Percentiles rank a stretch among this genome's conserved stretches.
These are phyloP conservation scores for Starmera stellimalicola DNA, from an alignment of 1,139 yeast species.

Conservation along the genomic window DNA sequence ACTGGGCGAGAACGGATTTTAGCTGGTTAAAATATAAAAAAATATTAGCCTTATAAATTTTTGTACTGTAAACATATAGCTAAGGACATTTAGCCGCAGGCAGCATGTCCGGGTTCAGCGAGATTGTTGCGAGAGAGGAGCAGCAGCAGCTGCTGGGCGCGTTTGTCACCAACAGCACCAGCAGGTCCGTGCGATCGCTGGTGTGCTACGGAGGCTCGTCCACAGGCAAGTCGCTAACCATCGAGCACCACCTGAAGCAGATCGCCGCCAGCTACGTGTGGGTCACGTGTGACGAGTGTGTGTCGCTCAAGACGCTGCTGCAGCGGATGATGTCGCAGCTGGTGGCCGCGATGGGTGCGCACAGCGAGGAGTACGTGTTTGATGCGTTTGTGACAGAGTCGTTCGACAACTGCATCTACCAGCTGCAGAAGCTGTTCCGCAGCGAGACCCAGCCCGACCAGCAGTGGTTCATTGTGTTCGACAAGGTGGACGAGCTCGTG, in stretches of 20 bases:
- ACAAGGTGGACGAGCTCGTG: conserved; percentile 45
- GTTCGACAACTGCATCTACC: conserved; percentile 35
- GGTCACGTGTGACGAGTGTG: conserved; percentile 18
- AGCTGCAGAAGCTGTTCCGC: conserved; percentile 29
- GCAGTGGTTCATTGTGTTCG: conserved; percentile 50
- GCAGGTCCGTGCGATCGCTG: conserved; percentile 4
- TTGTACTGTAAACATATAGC: no score
- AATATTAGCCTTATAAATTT: not conserved
- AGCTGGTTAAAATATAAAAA: not conserved
- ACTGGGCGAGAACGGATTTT: conserved; percentile 61
- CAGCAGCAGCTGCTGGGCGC: conserved; percentile 10
- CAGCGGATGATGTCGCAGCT: conserved; percentile 8
- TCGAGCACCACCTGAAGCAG: conserved; percentile 6
- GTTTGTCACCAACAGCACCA: conserved; percentile 6
- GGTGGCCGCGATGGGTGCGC: not conserved
- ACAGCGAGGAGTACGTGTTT: conserved; percentile 4
- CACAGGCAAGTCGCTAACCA: conserved; percentile 16
- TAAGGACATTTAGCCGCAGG: no score
- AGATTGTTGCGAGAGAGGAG: conserved; percentile 6
- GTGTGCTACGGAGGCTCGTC: conserved; percentile 14
- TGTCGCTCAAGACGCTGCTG: conserved; percentile 13
- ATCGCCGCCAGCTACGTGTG: conserved; percentile 7
- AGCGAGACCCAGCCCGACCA: conserved; percentile 24
- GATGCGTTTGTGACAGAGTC: conserved; percentile 32
- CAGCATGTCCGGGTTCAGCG: not conserved